phyloP scores from a whole-genome alignment of 306 rosid genomes.

The Pachyrhizus erosus region DNA sequence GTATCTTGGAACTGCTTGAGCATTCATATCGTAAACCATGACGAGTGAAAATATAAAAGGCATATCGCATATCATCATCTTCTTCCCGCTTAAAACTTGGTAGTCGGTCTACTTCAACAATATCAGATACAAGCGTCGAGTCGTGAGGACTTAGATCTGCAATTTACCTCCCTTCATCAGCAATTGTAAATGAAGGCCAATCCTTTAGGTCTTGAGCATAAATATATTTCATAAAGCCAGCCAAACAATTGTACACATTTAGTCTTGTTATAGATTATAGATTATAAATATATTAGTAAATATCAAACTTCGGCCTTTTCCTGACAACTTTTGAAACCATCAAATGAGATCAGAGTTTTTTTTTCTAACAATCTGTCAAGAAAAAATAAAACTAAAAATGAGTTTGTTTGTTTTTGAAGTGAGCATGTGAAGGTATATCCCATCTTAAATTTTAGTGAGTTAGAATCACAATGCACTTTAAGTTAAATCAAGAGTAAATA shows the following conservation, averaged over 20 bases:
- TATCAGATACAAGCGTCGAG: conserved; percentile 61
- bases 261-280: background rate
- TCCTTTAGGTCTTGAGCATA: background rate
- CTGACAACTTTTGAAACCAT: no score
- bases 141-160: conserved; percentile 58
- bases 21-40: conserved; percentile 88
- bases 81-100: conserved; percentile 74
- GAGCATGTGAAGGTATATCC: no score
- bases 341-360: no score
- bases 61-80: conserved; percentile 57
- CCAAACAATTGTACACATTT: background rate
- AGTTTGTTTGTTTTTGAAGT: no score
- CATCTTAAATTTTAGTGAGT: no score
- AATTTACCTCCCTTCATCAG: conserved; percentile 32
- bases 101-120: conserved; percentile 68
- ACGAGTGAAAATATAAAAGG: conserved; percentile 73
- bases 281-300: no score
- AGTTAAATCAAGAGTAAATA: no score
- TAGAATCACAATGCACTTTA: no score
- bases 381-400: no score
- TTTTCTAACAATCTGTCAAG: no score
- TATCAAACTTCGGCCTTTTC: no score
- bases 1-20: conserved; percentile 73
- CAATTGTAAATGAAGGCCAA: conserved; percentile 20
- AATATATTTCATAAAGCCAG: conserved; percentile 6